A percentile compares a stretch with the other conserved stretches of the same genome.
phyloP scores from a whole-genome alignment of 148 eudicot species.

The Silene latifolia region DNA sequence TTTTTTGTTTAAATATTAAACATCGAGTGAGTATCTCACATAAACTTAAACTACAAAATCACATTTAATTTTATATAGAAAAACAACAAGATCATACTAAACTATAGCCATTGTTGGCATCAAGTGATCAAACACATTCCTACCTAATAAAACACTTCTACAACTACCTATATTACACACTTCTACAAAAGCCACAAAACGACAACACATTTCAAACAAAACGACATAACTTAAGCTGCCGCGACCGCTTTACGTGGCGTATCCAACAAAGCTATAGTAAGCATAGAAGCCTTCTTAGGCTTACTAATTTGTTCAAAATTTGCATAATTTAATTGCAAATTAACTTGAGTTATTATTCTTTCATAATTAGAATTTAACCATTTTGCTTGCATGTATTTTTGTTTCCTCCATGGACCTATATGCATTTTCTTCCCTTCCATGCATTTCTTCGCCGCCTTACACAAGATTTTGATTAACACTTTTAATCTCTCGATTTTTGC shows the following conservation, averaged over 20 bases:
- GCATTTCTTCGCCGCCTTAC: constrained; percentile 75
- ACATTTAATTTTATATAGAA: too few relatives aligned
- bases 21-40: too few relatives aligned
- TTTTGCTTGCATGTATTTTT: constrained; percentile 79
- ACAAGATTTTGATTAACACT: constrained; percentile 52
- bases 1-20: too few relatives aligned
- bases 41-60: too few relatives aligned
- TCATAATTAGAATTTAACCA: constrained; percentile 58
- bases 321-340: constrained; percentile 1
- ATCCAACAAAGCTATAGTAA: constrained; percentile 56
- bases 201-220: background rate
- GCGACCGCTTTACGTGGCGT: constrained; percentile 39
- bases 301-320: constrained; percentile 14
- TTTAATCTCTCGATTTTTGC: constrained; percentile 72
- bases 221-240: constrained; percentile 22
- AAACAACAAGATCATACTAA: background rate
- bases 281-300: constrained; percentile 52
- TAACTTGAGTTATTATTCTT: constrained; percentile 20
- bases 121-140: background rate
- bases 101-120: background rate
- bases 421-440: constrained; percentile 94
- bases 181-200: background rate
- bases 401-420: constrained; percentile 91
- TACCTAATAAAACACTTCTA: background rate
- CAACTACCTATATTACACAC: background rate